Evolutionary conservation across 2,329 filamentous ascomycete species (phyloP).

Genomic region (Aspergillus texensis): DNA sequence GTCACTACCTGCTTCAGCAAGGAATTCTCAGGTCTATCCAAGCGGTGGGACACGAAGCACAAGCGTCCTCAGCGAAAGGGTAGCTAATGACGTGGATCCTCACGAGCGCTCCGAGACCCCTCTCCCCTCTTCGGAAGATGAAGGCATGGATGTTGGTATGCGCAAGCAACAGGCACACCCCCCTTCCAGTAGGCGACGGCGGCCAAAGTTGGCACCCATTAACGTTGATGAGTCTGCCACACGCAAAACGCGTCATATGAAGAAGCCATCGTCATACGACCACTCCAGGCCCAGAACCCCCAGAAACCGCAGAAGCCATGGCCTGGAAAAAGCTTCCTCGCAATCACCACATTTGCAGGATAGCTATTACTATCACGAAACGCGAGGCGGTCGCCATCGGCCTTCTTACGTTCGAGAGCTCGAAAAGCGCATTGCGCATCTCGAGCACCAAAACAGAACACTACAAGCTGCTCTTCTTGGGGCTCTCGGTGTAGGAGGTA

Average conservation of each 20-base stretch:
- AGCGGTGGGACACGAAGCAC: slow-evolving; percentile 28
- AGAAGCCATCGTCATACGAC: slow-evolving; percentile 14
- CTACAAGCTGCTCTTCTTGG: slow-evolving; percentile 46
- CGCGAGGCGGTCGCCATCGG: slow-evolving; percentile 20
- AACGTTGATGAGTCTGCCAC: slow-evolving; percentile 10
- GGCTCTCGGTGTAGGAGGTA: slow-evolving; percentile 41
- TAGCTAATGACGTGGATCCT: slow-evolving; percentile 19
- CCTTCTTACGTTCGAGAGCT: slow-evolving; percentile 28
- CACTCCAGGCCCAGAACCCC: slow-evolving; percentile 26
- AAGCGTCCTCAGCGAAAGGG: slow-evolving; percentile 24
- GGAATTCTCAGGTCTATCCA: slow-evolving; percentile 22
- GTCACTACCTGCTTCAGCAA: slow-evolving; percentile 15
- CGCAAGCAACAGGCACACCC: slow-evolving; percentile 14
- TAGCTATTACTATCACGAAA: slow-evolving; percentile 24
- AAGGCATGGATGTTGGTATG: slow-evolving; percentile 29
- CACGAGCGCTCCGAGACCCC: slow-evolving; percentile 33
- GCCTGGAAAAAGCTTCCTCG: slow-evolving; percentile 26
- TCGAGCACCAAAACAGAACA: slow-evolving; percentile 47
- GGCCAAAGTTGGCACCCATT: slow-evolving; percentile 15
- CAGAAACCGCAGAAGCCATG: slow-evolving; percentile 22
- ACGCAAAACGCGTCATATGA: slow-evolving; percentile 8
- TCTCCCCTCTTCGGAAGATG: slow-evolving; percentile 45
- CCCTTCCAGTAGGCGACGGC: slow-evolving; percentile 12
- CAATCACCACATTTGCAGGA: slow-evolving; percentile 28
- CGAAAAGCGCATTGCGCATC: slow-evolving; percentile 41